Base-by-base conservation (phyloP, 2,329 filamentous ascomycete species). In the Apiospora saccharicola region DNA sequence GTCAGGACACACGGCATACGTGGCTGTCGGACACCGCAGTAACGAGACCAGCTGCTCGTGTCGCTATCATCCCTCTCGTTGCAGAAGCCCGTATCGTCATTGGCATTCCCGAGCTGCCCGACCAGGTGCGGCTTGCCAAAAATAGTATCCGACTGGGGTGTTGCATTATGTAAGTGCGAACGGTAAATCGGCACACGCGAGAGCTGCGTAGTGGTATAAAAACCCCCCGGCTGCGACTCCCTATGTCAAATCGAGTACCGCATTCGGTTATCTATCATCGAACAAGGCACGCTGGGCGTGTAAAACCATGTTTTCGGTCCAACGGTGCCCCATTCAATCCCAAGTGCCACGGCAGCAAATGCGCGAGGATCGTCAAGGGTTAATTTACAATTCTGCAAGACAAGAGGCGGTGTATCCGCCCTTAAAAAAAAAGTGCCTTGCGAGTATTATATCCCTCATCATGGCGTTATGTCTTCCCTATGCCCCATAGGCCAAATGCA, bases 141-240 rank as follows among this genome's bases (percentile, higher is more conserved):
- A 64, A 64, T 64, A 64, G 57, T 24, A 64, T 64, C 57, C 57
- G 57, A 64, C 57, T 64, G 57, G 57, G 57, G 57, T 64, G 57
- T 22, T 37, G 30, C 53, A 61, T 37, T 61, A 57, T 37, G 53
- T 61, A 57, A 61, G 53, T 61, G 53, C 26, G 53, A 61, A 61
- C 53, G 53, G 53, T 61, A 37, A 57, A 37, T 61, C 53, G 53
- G 53, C 53, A 61, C 53, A 34, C 10, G 41, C 34, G n/a, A 34
- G 34, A 41, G 19, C n/a, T 64, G 34, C n/a, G 41, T 49, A 49
- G 19, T 49, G 10, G n/a, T 49, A 10, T 26, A 22, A 41, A n/a
- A 64, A 41, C 57, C 34, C 57, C 34, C 57, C 57, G 57, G 57
- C 19, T 37, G 30, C 57, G 57, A 16, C 41, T 64, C 30, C 57